These are phyloP conservation scores for Tirmania nivea DNA, from an alignment of 495 filamentous ascomycete species.

Conservation along the genomic window DNA sequence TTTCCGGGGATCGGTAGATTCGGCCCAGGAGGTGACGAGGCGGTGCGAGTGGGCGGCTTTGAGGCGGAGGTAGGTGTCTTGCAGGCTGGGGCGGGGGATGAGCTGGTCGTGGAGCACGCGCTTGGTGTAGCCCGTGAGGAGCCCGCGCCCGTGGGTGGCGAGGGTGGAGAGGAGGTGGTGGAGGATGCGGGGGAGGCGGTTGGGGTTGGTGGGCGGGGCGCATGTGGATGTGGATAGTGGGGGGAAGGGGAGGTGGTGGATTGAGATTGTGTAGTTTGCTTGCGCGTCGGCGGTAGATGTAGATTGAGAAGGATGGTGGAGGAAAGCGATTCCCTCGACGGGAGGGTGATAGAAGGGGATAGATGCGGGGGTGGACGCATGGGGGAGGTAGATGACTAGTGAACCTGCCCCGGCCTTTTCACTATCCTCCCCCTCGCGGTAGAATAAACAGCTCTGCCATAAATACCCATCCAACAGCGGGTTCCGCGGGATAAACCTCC, in stretches of 20 bases:
- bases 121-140: slow-evolving; percentile 42
- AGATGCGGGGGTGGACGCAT: slow-evolving; percentile 34
- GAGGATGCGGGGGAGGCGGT: slow-evolving; percentile 47
- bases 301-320: slow-evolving; percentile 27
- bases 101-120: slow-evolving; percentile 54
- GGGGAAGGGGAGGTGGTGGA: slow-evolving; percentile 46
- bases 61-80: slow-evolving; percentile 62
- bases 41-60: slow-evolving; percentile 50
- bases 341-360: slow-evolving; percentile 75
- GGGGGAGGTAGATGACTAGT: slow-evolving; percentile 62
- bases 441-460: slow-evolving; percentile 63
- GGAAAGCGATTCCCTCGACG: slow-evolving; percentile 48
- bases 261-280: slow-evolving; percentile 33
- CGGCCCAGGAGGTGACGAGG: slow-evolving; percentile 52
- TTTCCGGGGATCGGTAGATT: slow-evolving; percentile 68
- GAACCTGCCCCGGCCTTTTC: slow-evolving; percentile 19
- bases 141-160: slow-evolving; percentile 54
- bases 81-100: slow-evolving; percentile 47
- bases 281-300: too few species aligned
- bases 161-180: slow-evolving; percentile 45
- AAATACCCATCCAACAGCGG: slow-evolving; percentile 46
- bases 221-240: slow-evolving; percentile 17
- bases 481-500: slow-evolving; percentile 64
- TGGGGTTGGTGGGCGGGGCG: slow-evolving; percentile 1
- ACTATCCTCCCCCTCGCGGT: slow-evolving; percentile 17